Base-by-base conservation (phyloP, 495 filamentous ascomycete species). In the Poronia punctata region DNA sequence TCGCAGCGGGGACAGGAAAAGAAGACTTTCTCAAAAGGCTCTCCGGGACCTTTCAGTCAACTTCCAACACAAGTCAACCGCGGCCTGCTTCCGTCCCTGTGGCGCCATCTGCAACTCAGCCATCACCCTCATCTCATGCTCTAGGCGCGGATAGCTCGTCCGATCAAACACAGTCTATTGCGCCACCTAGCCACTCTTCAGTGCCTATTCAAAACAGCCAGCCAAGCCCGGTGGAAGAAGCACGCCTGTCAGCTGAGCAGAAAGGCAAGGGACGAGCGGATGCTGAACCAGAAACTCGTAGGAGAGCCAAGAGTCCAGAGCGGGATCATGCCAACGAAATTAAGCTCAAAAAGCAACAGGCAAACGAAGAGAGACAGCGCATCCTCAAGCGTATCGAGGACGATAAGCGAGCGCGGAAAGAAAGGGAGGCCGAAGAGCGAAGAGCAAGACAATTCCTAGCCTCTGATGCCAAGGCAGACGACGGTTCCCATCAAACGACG, bases 301-400 rank as follows among this genome's bases (percentile, higher is more conserved):
- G 24, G 33, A 61, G 56, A 15, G 45, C 43, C 2, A 55, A 59
- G 4, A 46, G 15, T 30, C 35, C 52, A 2, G 52, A 54, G 26
- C 43, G 48, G 5, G 43, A 40, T 7, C 75, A 77, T 45, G 66
- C 66, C n/a, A 66, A 69, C 25, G 49, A 68, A 33, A 56, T 78
- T 26, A 65, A 66, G 38, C 70, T 70, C 37, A 61, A 65, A 27
- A 64, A 75, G 44, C 51, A 63, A n/a, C 74, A 78, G 10, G 78
- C 74, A 0, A 57, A 66, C 24, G 71, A 72, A 31, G 81, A 84
- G 50, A 66, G 80, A 14, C 65, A 71, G 34, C 64, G 80, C 0
- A 78, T 84, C 24, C 59, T 82, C 29, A 70, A 67, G 36, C 70
- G 70, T 30, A 78, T 84, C 40, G 79, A 82, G 35, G 71, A 82